Evolutionary conservation across 495 filamentous ascomycete genomes (phyloP), one percentile per base, ranked within the genome.

Genomic region (Penicillium lagena): DNA sequence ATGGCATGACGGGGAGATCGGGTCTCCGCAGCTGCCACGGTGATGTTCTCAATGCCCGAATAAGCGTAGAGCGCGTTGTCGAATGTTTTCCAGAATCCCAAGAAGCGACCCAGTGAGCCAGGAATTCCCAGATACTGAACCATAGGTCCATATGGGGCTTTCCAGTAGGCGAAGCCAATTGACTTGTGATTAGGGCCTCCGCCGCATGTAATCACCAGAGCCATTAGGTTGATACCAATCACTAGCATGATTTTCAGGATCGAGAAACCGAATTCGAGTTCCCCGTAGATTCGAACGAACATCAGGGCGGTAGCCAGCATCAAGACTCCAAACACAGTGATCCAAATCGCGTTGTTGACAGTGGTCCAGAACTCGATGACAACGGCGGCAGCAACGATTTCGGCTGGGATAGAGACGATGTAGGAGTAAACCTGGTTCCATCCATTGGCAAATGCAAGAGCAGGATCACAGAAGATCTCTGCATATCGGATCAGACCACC

Each of bases 71-170:
- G 71, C 12, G 76, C 77, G 28, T 70, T 76, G 12, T 62, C 72
- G 55, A 80, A 70, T 12, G 74, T 71, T n/a, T 60, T 62, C 75
- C 76, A 79, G 49, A 76, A 80, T 1, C 77, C 77, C 5, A 80
- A 57, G 40, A 59, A 56, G 12, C 45, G 43, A 2, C 56, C 56
- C 8, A 56, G 42, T 0, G 50, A 46, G 3, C 56, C 56, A 1
- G 29, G 27, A 3, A 54, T 42, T 1, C 42, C 50, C 7, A 59
- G 36, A 15, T 59, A 56, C 32, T 59, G 56, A 12, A 53, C 47
- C 10, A 59, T 46, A 7, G 56, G 56, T 13, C 56, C 56, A 17
- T 51, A 52, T 1, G 56, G 56, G 4, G 33, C 38, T 28, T 49
- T 50, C 56, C 56, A 59, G 39, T 53, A 59, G 7, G 38, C 39